Percentiles rank a stretch among this genome's conserved stretches.
Conservation (phyloP, 2,329 filamentous ascomycete genomes). For the Torrubiellomyces zombiae region DNA sequence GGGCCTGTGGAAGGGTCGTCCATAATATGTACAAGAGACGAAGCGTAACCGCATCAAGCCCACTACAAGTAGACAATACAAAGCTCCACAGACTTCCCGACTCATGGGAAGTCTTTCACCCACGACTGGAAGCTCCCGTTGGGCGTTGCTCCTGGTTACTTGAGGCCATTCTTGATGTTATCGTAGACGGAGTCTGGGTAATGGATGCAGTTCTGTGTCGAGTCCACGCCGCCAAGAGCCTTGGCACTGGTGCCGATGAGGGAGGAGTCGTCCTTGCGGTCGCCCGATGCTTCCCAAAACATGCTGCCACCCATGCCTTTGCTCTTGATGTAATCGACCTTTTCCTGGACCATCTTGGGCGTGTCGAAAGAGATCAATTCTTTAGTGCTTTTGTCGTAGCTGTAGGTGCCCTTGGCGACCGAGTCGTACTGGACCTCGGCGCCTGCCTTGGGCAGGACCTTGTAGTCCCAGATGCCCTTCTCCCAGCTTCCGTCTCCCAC, state of each 20-base stretch:
- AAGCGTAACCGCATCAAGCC: no score
- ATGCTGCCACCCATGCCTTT: conserved; percentile 56
- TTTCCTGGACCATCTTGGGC: conserved; percentile 38
- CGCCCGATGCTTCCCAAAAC: conserved; percentile 72
- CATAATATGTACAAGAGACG: no score
- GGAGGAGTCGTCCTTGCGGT: conserved; percentile 41
- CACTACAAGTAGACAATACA: no score
- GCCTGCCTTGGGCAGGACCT: conserved; percentile 48
- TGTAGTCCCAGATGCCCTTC: conserved; percentile 65
- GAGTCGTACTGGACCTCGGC: conserved; percentile 41
- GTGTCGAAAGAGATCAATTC: conserved; percentile 62
- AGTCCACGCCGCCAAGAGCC: conserved; percentile 24
- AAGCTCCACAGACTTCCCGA: no score
- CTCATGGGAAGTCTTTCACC: no score
- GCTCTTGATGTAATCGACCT: conserved; percentile 47
- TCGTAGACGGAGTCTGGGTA: conserved; percentile 38
- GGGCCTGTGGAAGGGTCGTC: no score
- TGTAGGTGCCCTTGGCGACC: conserved; percentile 47
- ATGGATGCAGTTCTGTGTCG: conserved; percentile 28
- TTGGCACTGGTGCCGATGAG: conserved; percentile 36
- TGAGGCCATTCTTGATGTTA: conserved; percentile 26
- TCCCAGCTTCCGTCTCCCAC: conserved; percentile 57
- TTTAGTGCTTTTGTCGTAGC: conserved; percentile 42
- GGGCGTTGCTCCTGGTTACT: conserved; percentile 3
- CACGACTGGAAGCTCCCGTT: no score